These are phyloP conservation scores for Middelhovenomyces tepae DNA, from an alignment of 805 yeast species.

Conservation along the genomic window DNA sequence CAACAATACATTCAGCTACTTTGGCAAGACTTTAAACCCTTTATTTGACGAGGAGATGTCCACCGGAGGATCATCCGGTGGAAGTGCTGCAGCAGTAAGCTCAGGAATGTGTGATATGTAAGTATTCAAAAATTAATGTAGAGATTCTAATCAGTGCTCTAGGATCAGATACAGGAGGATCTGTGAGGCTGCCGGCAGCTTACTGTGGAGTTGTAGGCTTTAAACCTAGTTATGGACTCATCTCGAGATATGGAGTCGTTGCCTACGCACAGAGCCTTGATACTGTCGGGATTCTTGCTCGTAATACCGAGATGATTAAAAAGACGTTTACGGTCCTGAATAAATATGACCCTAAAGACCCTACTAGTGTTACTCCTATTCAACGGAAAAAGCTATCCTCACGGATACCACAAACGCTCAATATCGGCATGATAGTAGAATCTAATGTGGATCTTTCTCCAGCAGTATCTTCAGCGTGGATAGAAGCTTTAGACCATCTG, in stretches of 20 bases:
- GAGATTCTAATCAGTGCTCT: conserved; percentile 34
- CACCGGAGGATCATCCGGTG: conserved; percentile 94
- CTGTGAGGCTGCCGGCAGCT: conserved; percentile 86
- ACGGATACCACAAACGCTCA: conserved; percentile 23
- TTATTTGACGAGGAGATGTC: conserved; percentile 33
- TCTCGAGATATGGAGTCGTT: conserved; percentile 86
- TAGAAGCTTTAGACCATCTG: conserved; percentile 36
- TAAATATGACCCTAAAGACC: conserved; percentile 62
- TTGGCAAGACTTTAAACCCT: conserved; percentile 33
- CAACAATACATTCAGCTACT: conserved; percentile 28
- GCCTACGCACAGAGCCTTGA: conserved; percentile 92
- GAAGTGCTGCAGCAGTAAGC: conserved; percentile 89
- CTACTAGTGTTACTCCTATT: conserved; percentile 42
- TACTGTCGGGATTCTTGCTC: conserved; percentile 79
- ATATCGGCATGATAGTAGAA: conserved; percentile 70
- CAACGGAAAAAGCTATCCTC: conserved; percentile 11
- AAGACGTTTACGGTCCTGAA: conserved; percentile 51
- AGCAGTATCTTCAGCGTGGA: conserved; percentile 41
- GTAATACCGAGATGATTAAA: conserved; percentile 35
- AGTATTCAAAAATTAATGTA: background rate
- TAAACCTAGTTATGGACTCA: conserved; percentile 88
- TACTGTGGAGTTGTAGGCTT: conserved; percentile 78
- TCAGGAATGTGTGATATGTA: conserved; percentile 53
- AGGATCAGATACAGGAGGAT: conserved; percentile 98
- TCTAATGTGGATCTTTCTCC: conserved; percentile 48